A percentile compares a stretch with the other conserved stretches of the same genome.
These are phyloP conservation scores for Suillus weaverae DNA, from an alignment of 768 basidiomycete genomes.

Conservation along the genomic window DNA sequence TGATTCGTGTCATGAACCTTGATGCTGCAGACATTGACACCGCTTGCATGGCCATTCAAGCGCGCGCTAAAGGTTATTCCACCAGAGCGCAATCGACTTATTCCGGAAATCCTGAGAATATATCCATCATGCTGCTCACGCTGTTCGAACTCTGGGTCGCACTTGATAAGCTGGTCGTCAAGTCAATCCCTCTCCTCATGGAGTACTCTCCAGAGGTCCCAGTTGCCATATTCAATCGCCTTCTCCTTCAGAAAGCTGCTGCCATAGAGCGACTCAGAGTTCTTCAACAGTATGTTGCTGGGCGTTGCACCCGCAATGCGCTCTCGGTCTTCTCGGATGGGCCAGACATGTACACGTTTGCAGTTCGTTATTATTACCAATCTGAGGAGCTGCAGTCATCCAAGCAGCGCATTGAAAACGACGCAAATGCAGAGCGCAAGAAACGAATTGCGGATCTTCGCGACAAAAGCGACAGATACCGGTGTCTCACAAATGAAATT, in stretches of 20 bases:
- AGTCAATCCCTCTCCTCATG: conserved; percentile 37
- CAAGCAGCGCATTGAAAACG: conserved; percentile 27
- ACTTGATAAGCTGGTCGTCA: conserved; percentile 39
- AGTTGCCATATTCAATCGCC: conserved; percentile 34
- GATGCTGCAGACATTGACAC: conserved; percentile 18
- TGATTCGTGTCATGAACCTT: conserved; percentile 14
- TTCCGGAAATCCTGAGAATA: conserved; percentile 35
- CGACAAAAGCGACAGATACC: conserved; percentile 18
- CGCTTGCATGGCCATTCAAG: conserved; percentile 28
- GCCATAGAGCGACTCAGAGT: conserved; percentile 30
- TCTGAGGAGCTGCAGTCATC: conserved; percentile 22
- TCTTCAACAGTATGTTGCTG: conserved; percentile 31
- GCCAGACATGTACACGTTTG: conserved; percentile 25
- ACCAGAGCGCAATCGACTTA: conserved; percentile 29
- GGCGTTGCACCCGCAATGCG: conserved; percentile 22
- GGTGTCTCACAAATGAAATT: neutral
- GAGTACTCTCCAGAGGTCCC: conserved; percentile 50
- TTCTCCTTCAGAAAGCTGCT: conserved; percentile 38
- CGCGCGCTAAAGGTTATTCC: conserved; percentile 28
- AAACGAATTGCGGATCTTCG: conserved; percentile 30
- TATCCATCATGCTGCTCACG: conserved; percentile 43
- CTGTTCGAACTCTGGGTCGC: conserved; percentile 49
- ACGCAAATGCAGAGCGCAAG: conserved; percentile 20
- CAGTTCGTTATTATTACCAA: conserved; percentile 33
- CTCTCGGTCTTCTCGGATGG: conserved; percentile 31